Base-by-base conservation (phyloP, 2,329 filamentous ascomycete genomes). In the Penicillium vulpinum region DNA sequence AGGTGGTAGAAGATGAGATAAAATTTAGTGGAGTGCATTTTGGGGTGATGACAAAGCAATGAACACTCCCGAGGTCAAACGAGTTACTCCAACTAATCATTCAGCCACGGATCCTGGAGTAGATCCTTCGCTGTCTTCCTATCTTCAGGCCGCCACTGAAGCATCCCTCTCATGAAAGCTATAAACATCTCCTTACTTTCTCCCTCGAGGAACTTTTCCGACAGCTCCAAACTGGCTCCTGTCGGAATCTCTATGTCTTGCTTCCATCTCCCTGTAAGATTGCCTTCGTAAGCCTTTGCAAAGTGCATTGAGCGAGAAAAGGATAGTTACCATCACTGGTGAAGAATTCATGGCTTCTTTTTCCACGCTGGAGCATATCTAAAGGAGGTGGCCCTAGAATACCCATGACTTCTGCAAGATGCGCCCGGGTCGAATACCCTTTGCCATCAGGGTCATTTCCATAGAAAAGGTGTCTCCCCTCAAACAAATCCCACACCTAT, bases 401-500 rank as follows among this genome's bases (percentile, higher is more conserved):
- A 3, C 39, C 39, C 21, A 58, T 51, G 0, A 58, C 36, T 16
- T 58, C 56, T 5, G 56, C 55, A 26, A 58, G 35, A 24, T 56
- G 58, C 13, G 52, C 52, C 18, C 52, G 26, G 18, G 58, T 58
- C 1, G 44, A 45, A 46, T 58, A 58, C 2, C 40, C 35, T 26
- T 29, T 29, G 3, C 36, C 24, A 24, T 38, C 38, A 11, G 47
- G 36, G n/a, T 50, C n/a, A 8, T 31, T 18, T 2, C 47, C 47
- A 11, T 28, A 8, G 18, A 50, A 50, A 9, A 50, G 13, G 15
- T 13, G 24, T 4, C 64, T 66, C 2, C 76, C 76, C 65, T 82
- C 75, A 57, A 79, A 79, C 0, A 83, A 21, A 58, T 80, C 75
- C 80, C 79, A 83, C 1, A 78, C 68, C 78, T 80, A 45, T 43